phyloP scores from a whole-genome alignment of 2,329 filamentous ascomycete genomes.

The Hyphodiscus sp. region DNA sequence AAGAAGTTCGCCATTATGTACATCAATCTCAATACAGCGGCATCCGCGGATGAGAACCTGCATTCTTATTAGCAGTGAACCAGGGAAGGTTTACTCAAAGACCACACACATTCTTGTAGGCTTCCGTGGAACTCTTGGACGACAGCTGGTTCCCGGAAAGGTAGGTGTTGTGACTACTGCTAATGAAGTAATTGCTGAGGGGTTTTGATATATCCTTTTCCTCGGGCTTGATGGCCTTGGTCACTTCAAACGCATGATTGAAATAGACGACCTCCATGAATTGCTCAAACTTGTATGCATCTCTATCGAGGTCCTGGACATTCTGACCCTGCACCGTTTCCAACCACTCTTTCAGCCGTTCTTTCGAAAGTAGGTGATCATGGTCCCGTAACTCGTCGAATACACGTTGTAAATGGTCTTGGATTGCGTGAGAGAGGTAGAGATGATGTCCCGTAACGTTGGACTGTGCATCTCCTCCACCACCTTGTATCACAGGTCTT shows the following conservation, averaged over 20 bases:
- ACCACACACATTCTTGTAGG: conserved; percentile 64
- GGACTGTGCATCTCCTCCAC: conserved; percentile 21
- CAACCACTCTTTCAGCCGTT: conserved; percentile 44
- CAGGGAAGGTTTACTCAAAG: background rate
- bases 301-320: conserved; percentile 18
- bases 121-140: conserved; percentile 65
- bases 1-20: conserved; percentile 71
- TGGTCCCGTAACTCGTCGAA: conserved; percentile 39
- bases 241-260: conserved; percentile 24
- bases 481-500: conserved; percentile 18
- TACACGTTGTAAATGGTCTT: conserved; percentile 40
- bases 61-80: conserved; percentile 3
- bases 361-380: conserved; percentile 30
- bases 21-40: conserved; percentile 89
- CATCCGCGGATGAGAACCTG: conserved; percentile 70
- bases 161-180: conserved; percentile 92
- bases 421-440: conserved; percentile 43
- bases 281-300: conserved; percentile 28
- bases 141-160: conserved; percentile 79
- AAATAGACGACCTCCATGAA: conserved; percentile 28
- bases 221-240: conserved; percentile 11
- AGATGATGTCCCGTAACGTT: conserved; percentile 24
- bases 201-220: conserved; percentile 28
- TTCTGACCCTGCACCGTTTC: conserved; percentile 37
- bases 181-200: conserved; percentile 76